A percentile compares a stretch with the other conserved stretches of the same genome.
These are phyloP conservation scores for Phycomyces blakesleeanus DNA, from an alignment of 192 early-diverging fungal genomes.

Conservation along the genomic window DNA sequence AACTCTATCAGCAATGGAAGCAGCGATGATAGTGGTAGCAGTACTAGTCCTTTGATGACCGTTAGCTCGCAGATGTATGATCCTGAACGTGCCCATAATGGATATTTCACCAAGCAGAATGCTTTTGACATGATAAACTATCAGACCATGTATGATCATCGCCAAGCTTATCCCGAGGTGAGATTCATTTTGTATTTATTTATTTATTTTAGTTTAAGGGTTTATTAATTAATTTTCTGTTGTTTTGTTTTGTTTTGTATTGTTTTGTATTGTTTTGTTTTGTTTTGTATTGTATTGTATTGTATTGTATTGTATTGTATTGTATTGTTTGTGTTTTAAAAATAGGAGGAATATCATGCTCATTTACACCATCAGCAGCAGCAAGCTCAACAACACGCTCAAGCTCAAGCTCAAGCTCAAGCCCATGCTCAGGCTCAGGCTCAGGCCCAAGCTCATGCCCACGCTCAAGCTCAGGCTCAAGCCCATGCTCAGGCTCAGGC, in stretches of 20 bases:
- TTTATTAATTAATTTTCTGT: no score
- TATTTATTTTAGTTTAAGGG: no score
- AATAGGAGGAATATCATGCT: background rate
- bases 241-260: no score
- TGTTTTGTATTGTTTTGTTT: no score
- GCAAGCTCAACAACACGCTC: background rate
- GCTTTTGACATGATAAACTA: conserved; percentile 10
- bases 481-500: background rate
- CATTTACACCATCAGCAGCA: conserved; percentile 2
- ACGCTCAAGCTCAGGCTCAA: background rate
- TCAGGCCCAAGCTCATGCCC: background rate
- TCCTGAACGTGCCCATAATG: background rate
- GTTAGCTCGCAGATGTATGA: conserved; percentile 1
- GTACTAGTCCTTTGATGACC: background rate
- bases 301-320: no score
- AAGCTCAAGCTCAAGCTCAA: background rate
- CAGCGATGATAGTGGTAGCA: conserved; percentile 32
- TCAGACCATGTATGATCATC: conserved; percentile 21
- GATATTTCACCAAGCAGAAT: conserved; percentile 2
- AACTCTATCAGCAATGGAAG: conserved; percentile 34
- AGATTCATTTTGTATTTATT: background rate
- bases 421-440: background rate
- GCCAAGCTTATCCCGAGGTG: conserved; percentile 16
- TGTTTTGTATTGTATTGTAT: no score
- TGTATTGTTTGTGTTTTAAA: no score